These are phyloP conservation scores for Ochetophila trinervis DNA, from an alignment of 306 rosid species.

Conservation along the genomic window DNA sequence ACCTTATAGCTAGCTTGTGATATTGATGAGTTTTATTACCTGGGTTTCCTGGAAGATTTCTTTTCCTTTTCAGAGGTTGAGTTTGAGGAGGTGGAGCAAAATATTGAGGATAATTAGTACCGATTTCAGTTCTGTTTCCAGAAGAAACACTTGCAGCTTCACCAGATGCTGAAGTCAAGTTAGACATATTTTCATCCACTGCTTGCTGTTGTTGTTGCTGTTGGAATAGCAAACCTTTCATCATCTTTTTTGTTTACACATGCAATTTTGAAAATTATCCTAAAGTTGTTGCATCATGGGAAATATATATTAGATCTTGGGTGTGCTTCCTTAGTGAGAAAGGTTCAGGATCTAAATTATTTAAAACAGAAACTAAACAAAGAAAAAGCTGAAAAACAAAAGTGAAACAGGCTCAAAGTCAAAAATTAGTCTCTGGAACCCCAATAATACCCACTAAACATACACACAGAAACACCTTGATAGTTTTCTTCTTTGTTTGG, in stretches of 20 bases:
- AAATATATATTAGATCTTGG: conserved; percentile 45
- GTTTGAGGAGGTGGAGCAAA: conserved; percentile 42
- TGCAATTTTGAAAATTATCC: conserved; percentile 20
- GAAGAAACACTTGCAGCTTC: conserved; percentile 81
- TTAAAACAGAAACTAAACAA: conserved; percentile 21
- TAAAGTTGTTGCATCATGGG: conserved; percentile 26
- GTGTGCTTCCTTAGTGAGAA: conserved; percentile 24
- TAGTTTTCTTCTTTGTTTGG: conserved; percentile 66
- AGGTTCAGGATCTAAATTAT: conserved; percentile 40
- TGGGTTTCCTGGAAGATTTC: conserved; percentile 98
- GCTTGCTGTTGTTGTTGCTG: conserved; percentile 43
- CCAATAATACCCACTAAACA: conserved; percentile 19
- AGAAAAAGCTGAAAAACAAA: conserved; percentile 17
- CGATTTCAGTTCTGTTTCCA: conserved; percentile 65
- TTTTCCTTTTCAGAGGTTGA: conserved; percentile 65
- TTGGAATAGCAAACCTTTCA: conserved; percentile 55
- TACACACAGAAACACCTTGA: conserved; percentile 26
- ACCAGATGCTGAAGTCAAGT: conserved; percentile 88
- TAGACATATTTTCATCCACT: conserved; percentile 84
- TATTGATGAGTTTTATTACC: conserved; percentile 35
- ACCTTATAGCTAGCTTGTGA: not conserved
- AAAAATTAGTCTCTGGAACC: conserved; percentile 25
- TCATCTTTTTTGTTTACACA: conserved; percentile 32
- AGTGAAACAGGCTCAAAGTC: conserved; percentile 20
- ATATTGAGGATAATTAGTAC: conserved; percentile 41